A percentile compares a stretch with the other conserved stretches of the same genome.
phyloP scores from a whole-genome alignment of 2,329 filamentous ascomycete genomes.

The Fusarium nurragi region DNA sequence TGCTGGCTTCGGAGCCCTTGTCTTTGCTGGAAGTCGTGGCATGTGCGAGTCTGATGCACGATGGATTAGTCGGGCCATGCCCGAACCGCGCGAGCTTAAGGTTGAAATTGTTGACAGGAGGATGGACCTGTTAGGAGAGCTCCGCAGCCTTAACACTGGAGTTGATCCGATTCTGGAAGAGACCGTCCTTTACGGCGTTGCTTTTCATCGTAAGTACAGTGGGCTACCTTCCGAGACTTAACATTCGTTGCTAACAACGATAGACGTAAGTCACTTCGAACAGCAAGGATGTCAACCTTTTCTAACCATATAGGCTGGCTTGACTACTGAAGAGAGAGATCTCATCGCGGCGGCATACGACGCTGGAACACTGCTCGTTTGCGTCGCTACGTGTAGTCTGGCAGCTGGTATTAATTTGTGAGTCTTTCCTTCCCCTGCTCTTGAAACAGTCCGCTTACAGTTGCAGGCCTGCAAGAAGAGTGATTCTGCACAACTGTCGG shows the following conservation, averaged over 20 bases:
- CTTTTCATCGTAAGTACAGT: constrained; percentile 70
- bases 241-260: constrained; percentile 6
- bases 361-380: constrained; percentile 71
- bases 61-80: constrained; percentile 74
- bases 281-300: neutral
- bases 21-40: constrained; percentile 77
- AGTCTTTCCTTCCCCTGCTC: constrained; percentile 11
- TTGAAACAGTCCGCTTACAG: constrained; percentile 16
- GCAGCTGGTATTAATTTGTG: constrained; percentile 83
- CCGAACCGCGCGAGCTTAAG: constrained; percentile 58
- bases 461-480: constrained; percentile 68
- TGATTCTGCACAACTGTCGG: constrained; percentile 77
- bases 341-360: constrained; percentile 78
- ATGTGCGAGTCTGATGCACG: constrained; percentile 75
- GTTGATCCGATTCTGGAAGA: constrained; percentile 72
- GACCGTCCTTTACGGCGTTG: constrained; percentile 73
- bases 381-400: constrained; percentile 80
- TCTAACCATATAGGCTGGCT: constrained; percentile 61
- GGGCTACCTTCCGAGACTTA: neutral
- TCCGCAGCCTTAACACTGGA: constrained; percentile 72
- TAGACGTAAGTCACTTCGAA: constrained; percentile 51
- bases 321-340: constrained; percentile 80
- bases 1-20: constrained; percentile 75
- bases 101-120: constrained; percentile 64
- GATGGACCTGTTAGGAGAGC: constrained; percentile 70